Percentiles rank a stretch among this genome's conserved stretches.
Evolutionary conservation across 2,329 filamentous ascomycete genomes (phyloP).

Genomic region (Talaromyces piceae): DNA sequence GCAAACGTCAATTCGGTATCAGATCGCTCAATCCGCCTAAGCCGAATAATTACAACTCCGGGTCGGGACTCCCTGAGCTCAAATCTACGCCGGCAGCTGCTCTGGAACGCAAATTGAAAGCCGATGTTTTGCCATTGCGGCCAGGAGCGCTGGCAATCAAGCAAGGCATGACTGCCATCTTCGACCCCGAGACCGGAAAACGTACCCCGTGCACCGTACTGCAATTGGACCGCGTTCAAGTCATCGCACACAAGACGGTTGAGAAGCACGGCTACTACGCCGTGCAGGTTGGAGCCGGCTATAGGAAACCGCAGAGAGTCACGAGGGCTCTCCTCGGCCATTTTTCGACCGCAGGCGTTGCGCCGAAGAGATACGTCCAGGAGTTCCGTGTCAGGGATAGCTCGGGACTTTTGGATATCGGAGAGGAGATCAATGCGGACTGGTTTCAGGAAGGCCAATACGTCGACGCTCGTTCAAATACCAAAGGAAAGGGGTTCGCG

Average conservation of each 20-base stretch:
- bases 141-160: slow-evolving; percentile 81
- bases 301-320: slow-evolving; percentile 65
- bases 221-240: slow-evolving; percentile 86
- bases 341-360: slow-evolving; percentile 72
- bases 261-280: slow-evolving; percentile 84
- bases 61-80: slow-evolving; percentile 45
- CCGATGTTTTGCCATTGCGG: slow-evolving; percentile 53
- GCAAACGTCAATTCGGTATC: slow-evolving; percentile 44
- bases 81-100: slow-evolving; percentile 52
- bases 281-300: slow-evolving; percentile 78
- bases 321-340: slow-evolving; percentile 80
- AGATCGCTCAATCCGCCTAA: slow-evolving; percentile 51
- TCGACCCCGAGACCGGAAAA: slow-evolving; percentile 64
- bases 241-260: slow-evolving; percentile 76
- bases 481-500: slow-evolving; percentile 84
- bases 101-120: slow-evolving; percentile 48
- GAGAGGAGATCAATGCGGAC: slow-evolving; percentile 68
- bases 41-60: slow-evolving; percentile 47
- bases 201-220: slow-evolving; percentile 85
- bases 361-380: slow-evolving; percentile 72
- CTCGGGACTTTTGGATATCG: slow-evolving; percentile 66
- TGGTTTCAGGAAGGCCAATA: slow-evolving; percentile 90
- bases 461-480: slow-evolving; percentile 74
- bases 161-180: slow-evolving; percentile 92
- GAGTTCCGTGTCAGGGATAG: slow-evolving; percentile 80